Percentiles rank a stretch among this genome's conserved stretches.
phyloP scores from a whole-genome alignment of 2,329 filamentous ascomycete species.

The Ophiostoma pallidulum region DNA sequence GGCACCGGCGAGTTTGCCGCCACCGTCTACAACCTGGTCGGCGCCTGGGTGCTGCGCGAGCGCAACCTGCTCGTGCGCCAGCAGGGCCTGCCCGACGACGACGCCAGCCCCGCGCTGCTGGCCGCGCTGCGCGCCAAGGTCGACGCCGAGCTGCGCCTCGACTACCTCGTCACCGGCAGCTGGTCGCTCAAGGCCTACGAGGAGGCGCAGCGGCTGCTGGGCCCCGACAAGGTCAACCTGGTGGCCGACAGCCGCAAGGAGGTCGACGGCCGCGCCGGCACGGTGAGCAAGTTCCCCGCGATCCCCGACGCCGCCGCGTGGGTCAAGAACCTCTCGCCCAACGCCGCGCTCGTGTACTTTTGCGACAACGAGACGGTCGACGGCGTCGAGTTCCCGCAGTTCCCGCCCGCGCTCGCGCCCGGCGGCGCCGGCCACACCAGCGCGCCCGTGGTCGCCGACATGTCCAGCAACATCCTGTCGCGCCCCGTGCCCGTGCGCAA shows the following conservation, averaged over 20 bases:
- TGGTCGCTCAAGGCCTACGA: conserved; percentile 87
- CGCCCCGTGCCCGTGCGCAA: conserved; percentile 67
- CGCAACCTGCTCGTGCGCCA: conserved; percentile 43
- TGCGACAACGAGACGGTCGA: conserved; percentile 94
- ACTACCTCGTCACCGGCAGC: conserved; percentile 83
- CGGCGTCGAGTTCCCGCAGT: conserved; percentile 78
- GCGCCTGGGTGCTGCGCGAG: conserved; percentile 68
- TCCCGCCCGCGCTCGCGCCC: conserved; percentile 56
- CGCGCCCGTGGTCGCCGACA: conserved; percentile 75
- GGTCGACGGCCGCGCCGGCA: conserved; percentile 25
- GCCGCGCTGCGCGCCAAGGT: conserved; percentile 45
- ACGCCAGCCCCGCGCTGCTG: conserved; percentile 19
- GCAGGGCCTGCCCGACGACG: conserved; percentile 33
- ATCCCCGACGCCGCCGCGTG: conserved; percentile 72
- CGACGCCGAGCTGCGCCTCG: conserved; percentile 63
- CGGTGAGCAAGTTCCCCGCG: conserved; percentile 73
- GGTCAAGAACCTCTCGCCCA: conserved; percentile 51
- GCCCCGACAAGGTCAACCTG: conserved; percentile 70
- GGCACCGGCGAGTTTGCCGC: conserved; percentile 81
- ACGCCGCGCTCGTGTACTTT: conserved; percentile 70
- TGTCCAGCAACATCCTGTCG: conserved; percentile 90
- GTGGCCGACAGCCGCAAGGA: conserved; percentile 26
- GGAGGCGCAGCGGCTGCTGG: conserved; percentile 70
- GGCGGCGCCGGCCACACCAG: conserved; percentile 44
- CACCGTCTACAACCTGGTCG: conserved; percentile 73